Base-by-base conservation (phyloP, 2,329 filamentous ascomycete genomes). In the Alternaria gansuensis region DNA sequence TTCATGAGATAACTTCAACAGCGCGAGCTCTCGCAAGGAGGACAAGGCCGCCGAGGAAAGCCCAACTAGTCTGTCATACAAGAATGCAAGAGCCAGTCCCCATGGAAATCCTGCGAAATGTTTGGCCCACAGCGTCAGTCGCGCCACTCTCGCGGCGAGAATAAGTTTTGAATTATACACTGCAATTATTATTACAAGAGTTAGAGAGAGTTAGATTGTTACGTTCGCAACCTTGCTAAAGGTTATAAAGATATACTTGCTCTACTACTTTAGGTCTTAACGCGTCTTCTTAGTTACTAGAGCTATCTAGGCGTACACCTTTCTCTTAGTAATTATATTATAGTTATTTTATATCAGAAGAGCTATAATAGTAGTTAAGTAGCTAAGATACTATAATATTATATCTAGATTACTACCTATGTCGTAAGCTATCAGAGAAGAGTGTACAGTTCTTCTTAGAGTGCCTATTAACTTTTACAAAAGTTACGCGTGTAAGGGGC, bases 181-280 rank as follows among this genome's bases (percentile, higher is more conserved):
- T 17, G 17, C 17, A 2, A 17, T 17, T 17, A 17, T 17, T 17
- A 17, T 17, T 17, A 17, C 17, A 17, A 17, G 17, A 17, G 17
- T 17, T 17, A 17, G 2, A 17, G 17, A 17, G 17, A 17, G 17
- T 17, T 48, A 28, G 50, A 53, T 50, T 0, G 13, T 37, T 39
- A 50, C 46, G 21, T 50, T 50, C 9, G 46, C 34, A 39, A 50
- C 46, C 21, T 29, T 39, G 21, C 46, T 39, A 11, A 50, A 50
- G 34, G 33, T 37, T 17, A 5, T 50, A n/a, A 33, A 37, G 34
- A 50, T 50, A 21, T 50, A 39, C 28, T 11, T 39, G 21, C 46
- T 50, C 24, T 50, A 50, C 34, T 17, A 50, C 33, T 50, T 37
- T 6, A 14, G 46, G 6, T 50, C 46, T 29, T 2, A 14, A 3